Percentiles rank a stretch among this genome's conserved stretches.
Evolutionary conservation across 2,329 filamentous ascomycete species (phyloP).

Genomic region (Monilinia laxa): DNA sequence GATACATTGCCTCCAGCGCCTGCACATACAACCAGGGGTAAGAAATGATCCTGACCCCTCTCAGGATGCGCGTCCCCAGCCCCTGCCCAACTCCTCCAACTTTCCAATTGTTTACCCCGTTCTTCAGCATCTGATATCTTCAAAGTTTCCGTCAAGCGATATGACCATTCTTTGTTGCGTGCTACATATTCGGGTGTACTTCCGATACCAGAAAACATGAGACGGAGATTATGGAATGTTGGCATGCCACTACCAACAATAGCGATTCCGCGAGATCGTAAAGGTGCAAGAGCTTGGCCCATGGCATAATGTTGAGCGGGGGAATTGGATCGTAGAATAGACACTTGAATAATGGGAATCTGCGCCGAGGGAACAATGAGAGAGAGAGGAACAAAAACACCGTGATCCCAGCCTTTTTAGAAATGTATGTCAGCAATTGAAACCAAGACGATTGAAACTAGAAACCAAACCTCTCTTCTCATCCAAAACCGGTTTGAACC

Average conservation of each 20-base stretch:
- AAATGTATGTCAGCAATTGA: slow-evolving; percentile 5
- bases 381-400: slow-evolving; percentile 55
- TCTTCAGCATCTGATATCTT: slow-evolving; percentile 41
- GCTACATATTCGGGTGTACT: slow-evolving; percentile 58
- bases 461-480: slow-evolving; percentile 29
- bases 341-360: slow-evolving; percentile 71
- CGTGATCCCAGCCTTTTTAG: slow-evolving; percentile 53
- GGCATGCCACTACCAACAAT: slow-evolving; percentile 71
- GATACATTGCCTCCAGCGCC: slow-evolving; percentile 53
- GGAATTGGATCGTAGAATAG: slow-evolving; percentile 58
- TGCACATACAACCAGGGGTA: slow-evolving; percentile 58
- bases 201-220: slow-evolving; percentile 46
- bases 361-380: slow-evolving; percentile 33
- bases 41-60: slow-evolving; percentile 55
- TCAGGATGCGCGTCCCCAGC: slow-evolving; percentile 61
- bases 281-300: slow-evolving; percentile 62
- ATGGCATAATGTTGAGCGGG: slow-evolving; percentile 65
- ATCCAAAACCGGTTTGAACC: slow-evolving; percentile 38
- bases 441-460: neutral
- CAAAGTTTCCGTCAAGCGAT: slow-evolving; percentile 41
- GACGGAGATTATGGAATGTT: slow-evolving; percentile 67
- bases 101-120: slow-evolving; percentile 46
- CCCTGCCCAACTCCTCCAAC: slow-evolving; percentile 51
- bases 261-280: slow-evolving; percentile 66
- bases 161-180: slow-evolving; percentile 55